A percentile compares a stretch with the other conserved stretches of the same genome.
Evolutionary conservation across 345 rosid species (phyloP).

Genomic region (Gossypium ekmanianum): DNA sequence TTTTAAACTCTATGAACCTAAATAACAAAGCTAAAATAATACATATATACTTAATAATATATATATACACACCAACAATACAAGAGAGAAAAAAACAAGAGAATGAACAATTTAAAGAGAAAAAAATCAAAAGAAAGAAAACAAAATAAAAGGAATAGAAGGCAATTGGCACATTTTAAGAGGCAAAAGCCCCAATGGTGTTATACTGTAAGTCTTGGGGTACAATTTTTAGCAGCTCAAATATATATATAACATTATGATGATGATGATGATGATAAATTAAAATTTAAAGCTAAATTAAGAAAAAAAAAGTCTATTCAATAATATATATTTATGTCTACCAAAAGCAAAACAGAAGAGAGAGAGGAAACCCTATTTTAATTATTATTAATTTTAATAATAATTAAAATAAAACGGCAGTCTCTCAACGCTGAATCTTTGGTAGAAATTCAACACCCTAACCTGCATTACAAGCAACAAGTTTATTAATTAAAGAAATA

Average conservation of each 20-base stretch:
- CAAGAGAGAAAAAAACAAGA: too few relatives aligned
- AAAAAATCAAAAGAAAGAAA: too few relatives aligned
- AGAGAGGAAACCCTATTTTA: neutral
- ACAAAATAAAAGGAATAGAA: too few relatives aligned
- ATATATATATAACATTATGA: neutral
- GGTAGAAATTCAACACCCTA: neutral
- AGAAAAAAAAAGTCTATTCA: neutral
- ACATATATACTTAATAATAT: too few relatives aligned
- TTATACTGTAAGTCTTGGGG: too few relatives aligned
- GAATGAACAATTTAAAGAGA: too few relatives aligned
- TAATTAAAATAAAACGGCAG: slow-evolving; percentile 12
- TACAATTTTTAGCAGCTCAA: too few relatives aligned
- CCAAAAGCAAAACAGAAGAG: neutral
- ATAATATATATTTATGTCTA: neutral
- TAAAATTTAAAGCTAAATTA: neutral
- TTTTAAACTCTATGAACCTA: too few relatives aligned
- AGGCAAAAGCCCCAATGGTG: too few relatives aligned
- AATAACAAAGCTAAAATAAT: too few relatives aligned
- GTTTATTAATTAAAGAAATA: neutral
- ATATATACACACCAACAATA: too few relatives aligned
- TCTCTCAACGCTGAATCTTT: neutral
- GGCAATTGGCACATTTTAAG: too few relatives aligned
- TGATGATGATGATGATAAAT: neutral
- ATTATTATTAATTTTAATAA: neutral
- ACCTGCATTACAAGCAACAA: slow-evolving; percentile 8